phyloP scores from a whole-genome alignment of 441 rosid species.

The Croton setiger region DNA sequence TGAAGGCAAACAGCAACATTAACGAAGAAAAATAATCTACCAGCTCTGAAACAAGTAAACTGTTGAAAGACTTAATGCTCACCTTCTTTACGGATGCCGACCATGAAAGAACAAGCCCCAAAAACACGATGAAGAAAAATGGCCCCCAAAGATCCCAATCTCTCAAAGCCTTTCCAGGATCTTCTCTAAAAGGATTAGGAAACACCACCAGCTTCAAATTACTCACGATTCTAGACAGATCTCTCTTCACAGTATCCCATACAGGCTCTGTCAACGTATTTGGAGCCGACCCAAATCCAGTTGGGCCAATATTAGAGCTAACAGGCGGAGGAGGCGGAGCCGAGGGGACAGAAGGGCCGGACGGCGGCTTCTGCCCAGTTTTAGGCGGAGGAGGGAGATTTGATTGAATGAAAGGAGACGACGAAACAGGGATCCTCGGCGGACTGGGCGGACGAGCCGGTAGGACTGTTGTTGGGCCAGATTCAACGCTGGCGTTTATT shows the following conservation, averaged over 20 bases:
- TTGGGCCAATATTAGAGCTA: conserved; percentile 21
- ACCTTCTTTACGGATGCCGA: conserved; percentile 91
- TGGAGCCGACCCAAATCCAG: conserved; percentile 70
- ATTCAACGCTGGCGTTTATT: conserved; percentile 62
- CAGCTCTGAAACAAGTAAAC: no score
- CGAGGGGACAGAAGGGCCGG: conserved; percentile 41
- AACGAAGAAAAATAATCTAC: neutral
- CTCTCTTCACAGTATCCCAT: conserved; percentile 92
- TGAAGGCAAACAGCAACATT: neutral
- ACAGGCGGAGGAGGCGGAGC: conserved; percentile 33
- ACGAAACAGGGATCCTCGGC: conserved; percentile 67
- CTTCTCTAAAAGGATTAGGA: conserved; percentile 86
- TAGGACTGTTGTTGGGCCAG: conserved; percentile 58
- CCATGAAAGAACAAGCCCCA: conserved; percentile 91
- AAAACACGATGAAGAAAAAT: conserved; percentile 85
- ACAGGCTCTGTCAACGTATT: conserved; percentile 95
- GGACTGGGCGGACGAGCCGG: conserved; percentile 80
- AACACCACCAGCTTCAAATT: conserved; percentile 95
- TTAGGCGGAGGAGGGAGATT: conserved; percentile 45
- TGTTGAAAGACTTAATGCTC: neutral
- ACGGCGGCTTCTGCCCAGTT: conserved; percentile 30
- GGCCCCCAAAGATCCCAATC: conserved; percentile 99
- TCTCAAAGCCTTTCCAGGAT: conserved; percentile 90
- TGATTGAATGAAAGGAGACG: conserved; percentile 63
- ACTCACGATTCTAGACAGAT: conserved; percentile 88